Evolutionary conservation across 83 land plant genomes (phyloP).

Genomic region (Diphasiastrum complanatum): DNA sequence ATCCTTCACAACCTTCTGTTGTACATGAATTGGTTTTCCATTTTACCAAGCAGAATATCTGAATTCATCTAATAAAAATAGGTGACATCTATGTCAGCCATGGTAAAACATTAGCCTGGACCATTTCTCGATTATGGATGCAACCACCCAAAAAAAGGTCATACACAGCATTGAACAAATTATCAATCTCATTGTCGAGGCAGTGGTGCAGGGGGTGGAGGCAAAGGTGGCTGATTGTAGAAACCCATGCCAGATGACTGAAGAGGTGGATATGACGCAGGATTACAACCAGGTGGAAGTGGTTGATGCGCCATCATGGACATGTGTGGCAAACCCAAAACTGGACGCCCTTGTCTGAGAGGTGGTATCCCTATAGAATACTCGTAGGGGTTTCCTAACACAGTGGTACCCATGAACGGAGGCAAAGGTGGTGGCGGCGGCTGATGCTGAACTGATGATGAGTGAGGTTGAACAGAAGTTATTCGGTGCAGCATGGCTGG

Average conservation of each 20-base stretch:
- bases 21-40: too few relatives aligned
- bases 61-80: too few relatives aligned
- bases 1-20: too few relatives aligned
- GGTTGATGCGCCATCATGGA: too few relatives aligned
- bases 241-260: not conserved
- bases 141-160: too few relatives aligned
- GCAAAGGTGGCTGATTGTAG: conserved; percentile 1
- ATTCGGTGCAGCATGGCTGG: not conserved
- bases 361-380: not conserved
- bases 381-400: not conserved
- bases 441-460: not conserved
- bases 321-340: conserved; percentile 4
- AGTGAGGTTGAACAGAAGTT: not conserved
- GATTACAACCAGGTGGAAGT: not conserved
- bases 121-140: too few relatives aligned
- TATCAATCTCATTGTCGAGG: conserved; percentile 4
- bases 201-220: conserved; percentile 1
- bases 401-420: not conserved
- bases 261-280: not conserved
- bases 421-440: conserved; percentile 2
- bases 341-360: not conserved
- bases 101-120: too few relatives aligned
- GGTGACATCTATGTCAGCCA: too few relatives aligned
- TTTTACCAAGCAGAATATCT: too few relatives aligned
- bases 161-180: too few relatives aligned